A percentile compares a stretch with the other conserved stretches of the same genome.
These are phyloP conservation scores for Colletotrichum abscissum DNA, from an alignment of 2,329 filamentous ascomycete species.

Conservation along the genomic window DNA sequence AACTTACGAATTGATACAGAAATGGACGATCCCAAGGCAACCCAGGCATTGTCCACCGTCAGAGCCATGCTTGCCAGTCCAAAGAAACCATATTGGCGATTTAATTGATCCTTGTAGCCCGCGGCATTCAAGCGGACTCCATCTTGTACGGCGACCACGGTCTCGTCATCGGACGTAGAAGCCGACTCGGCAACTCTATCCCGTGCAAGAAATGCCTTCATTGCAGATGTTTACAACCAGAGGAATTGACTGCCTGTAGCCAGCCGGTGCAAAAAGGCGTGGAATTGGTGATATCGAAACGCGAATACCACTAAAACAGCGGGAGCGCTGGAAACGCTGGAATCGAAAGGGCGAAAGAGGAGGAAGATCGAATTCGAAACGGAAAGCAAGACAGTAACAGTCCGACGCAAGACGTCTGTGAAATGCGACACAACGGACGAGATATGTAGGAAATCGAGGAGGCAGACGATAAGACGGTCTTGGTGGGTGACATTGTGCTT, in stretches of 20 bases:
- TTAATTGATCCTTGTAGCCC: conserved; percentile 72
- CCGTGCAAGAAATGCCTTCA: background rate
- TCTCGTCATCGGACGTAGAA: conserved; percentile 43
- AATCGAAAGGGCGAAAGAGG: background rate
- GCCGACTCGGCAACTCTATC: background rate
- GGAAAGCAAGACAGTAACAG: background rate
- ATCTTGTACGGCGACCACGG: conserved; percentile 45
- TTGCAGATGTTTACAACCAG: background rate
- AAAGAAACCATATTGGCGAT: conserved; percentile 70
- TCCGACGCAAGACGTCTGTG: background rate
- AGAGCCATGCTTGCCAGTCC: conserved; percentile 69
- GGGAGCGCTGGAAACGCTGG: background rate
- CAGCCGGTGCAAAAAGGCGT: background rate
- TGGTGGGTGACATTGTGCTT: background rate
- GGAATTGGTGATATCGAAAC: background rate
- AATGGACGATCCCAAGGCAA: conserved; percentile 71
- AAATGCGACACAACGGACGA: conserved; percentile 1
- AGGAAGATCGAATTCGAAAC: background rate
- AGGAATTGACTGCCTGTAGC: no score
- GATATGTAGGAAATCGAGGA: background rate
- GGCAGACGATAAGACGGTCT: background rate
- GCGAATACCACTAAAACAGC: no score
- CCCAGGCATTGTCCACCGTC: conserved; percentile 74
- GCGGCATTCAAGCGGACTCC: conserved; percentile 70
- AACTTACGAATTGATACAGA: conserved; percentile 60